Evolutionary conservation across 1,284 basidiomycete species (phyloP), one percentile per base, ranked within the genome.

Genomic region (Puccinia horiana): DNA sequence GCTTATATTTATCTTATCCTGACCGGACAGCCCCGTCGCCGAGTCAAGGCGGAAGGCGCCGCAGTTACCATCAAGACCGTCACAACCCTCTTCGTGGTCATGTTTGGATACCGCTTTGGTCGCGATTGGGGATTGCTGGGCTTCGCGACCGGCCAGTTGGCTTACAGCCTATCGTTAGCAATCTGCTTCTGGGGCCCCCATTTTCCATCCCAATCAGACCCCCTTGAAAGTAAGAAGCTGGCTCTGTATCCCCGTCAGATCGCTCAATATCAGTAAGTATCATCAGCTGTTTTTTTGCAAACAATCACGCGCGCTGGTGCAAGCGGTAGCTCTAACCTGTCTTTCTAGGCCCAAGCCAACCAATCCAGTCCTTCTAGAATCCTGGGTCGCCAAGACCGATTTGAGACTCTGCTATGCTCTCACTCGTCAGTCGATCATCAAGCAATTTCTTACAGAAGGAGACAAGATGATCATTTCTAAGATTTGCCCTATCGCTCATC

Each of bases 371-470:
- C 65, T 65, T 40, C 47, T 77, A 35, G 61, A 65, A 47, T 67
- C 58, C 12, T 84, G 63, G 81, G 78, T 40, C 93, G 83, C 85
- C 87, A 4, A 85, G 88, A 37, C 85, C 90, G 32, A 86, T 93
- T 26, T 88, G 88, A 76, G 32, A 44, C 89, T 96, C 1, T 92
- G 93, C 0, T 87, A 90, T 78, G 93, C 92, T 0, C 94, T 98
- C 90, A 94, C 93, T 5, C 89, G 89, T 8, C 95, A 98, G 87
- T 94, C 93, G 1, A 85, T 97, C 2, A 89, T 98, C 84, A 99
- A 99, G 87, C 96, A 99, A 86, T 90, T 96, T 83, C 89, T 99
- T 42, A 98, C 96, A 0, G 97, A 99, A 86, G 95, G 94, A 14
- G 97, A 99, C 87, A 95, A 97, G 85, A 89, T 99, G 70, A 90